These are phyloP conservation scores for Pisolithus microcarpus DNA, from an alignment of 768 basidiomycete species.

Conservation along the genomic window DNA sequence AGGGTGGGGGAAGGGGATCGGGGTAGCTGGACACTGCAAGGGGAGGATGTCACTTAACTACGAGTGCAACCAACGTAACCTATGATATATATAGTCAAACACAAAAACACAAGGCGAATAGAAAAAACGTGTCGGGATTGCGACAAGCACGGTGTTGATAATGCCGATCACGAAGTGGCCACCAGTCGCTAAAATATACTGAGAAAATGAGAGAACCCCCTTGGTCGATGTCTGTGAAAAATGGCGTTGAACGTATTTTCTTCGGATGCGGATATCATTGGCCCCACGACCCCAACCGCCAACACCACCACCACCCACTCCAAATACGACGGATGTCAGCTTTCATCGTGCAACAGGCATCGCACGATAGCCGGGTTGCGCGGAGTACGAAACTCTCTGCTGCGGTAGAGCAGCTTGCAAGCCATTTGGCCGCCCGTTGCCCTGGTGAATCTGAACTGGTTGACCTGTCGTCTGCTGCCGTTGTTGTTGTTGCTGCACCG, in stretches of 20 bases:
- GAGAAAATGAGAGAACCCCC: constrained; percentile 5
- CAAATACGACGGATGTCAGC: neutral
- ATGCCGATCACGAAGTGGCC: constrained; percentile 5
- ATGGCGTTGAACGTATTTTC: neutral
- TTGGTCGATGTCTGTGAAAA: constrained; percentile 1
- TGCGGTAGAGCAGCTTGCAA: constrained; percentile 8
- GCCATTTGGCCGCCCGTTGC: constrained; percentile 25
- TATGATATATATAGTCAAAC: constrained; percentile 26
- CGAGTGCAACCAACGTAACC: constrained; percentile 18
- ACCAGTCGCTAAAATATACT: neutral
- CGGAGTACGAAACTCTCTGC: constrained; percentile 16
- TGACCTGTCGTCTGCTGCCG: constrained; percentile 23
- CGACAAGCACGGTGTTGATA: constrained; percentile 3
- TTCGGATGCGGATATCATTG: neutral
- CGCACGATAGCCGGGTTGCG: constrained; percentile 22
- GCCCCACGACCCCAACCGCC: neutral
- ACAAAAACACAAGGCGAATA: constrained; percentile 15
- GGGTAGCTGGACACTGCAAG: too few relatives aligned
- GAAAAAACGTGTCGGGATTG: constrained; percentile 6
- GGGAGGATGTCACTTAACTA: constrained; percentile 13
- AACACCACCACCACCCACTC: neutral
- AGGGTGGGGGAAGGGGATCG: constrained; percentile 6
- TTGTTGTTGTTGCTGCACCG: constrained; percentile 30
- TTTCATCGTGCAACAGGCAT: constrained; percentile 24
- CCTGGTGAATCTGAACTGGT: constrained; percentile 13